Base-by-base conservation (phyloP, 2,329 filamentous ascomycete species). In the Diplodia seriata region DNA sequence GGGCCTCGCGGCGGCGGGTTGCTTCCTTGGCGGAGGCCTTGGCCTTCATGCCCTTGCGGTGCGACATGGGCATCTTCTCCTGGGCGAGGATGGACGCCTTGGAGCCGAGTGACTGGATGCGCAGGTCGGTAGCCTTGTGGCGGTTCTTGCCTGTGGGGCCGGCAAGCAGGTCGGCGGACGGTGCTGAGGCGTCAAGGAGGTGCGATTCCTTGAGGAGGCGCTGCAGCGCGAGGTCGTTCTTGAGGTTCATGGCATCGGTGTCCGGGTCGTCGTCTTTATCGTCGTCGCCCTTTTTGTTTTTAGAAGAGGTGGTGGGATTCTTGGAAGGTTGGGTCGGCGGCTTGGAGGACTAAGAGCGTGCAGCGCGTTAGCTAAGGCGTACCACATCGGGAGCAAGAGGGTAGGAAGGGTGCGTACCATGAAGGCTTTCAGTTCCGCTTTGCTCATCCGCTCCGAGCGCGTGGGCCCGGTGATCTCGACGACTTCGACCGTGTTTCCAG, bases 211-310 rank as follows among this genome's bases (percentile, higher is more conserved):
- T 86, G 68, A 99, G 88, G 50, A 99, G 88, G 56, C 93, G 90
- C 78, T 97, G 94, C 15, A 99, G 88, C 49, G 92, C 94, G 66
- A 97, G 88, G 78, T 98, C 95, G 78, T 97, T 94, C 77, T 94
- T 93, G 20, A 98, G 85, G 70, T 97, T 91, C 12, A 82, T 78
- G 29, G 83, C 78, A n/a, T 68, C 66, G 70, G 84, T 84, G 63
- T 85, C 85, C 75, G 90, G 86, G 74, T 90, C 87, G 33, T 78
- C 80, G 69, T 85, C 80, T 36, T 83, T 76, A 71, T 73, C 67
- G 73, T 78, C 68, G 40, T 69, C 68, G 71, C 73, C 68, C 68
- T 70, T 70, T 2, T 70, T 50, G 14, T 67, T 70, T 12, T 38
- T 38, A 11, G 36, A 33, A 64, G 71, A 40, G 54, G n/a, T 23